These are phyloP conservation scores for Trametes gibbosa DNA, from an alignment of 768 basidiomycete species.

Conservation along the genomic window DNA sequence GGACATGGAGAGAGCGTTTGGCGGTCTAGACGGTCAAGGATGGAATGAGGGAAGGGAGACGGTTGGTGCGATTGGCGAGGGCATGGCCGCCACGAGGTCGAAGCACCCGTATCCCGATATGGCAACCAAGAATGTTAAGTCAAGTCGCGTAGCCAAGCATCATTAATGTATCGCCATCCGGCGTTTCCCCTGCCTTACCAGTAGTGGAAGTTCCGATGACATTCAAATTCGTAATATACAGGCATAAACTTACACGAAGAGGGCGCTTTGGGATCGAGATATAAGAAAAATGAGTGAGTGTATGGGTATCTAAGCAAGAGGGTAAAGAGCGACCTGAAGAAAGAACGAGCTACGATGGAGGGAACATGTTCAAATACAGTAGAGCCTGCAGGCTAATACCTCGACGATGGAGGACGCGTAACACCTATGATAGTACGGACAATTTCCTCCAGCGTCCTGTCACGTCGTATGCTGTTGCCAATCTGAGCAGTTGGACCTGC, in stretches of 20 bases:
- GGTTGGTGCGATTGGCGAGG: constrained; percentile 15
- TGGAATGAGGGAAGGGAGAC: constrained; percentile 1
- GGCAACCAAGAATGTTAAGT: constrained; percentile 1
- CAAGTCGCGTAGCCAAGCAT: background rate
- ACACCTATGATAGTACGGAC: background rate
- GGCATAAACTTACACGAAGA: too few species aligned
- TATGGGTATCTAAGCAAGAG: too few species aligned
- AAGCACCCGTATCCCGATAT: constrained; percentile 20
- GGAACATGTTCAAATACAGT: background rate
- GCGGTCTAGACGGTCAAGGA: background rate
- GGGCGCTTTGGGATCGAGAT: too few species aligned
- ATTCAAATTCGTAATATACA: too few species aligned
- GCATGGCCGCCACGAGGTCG: constrained; percentile 24
- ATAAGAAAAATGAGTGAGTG: too few species aligned
- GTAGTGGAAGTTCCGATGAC: too few species aligned
- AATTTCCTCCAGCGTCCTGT: background rate
- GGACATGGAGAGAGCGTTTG: constrained; percentile 7
- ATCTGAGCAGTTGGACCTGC: background rate
- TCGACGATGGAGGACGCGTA: background rate
- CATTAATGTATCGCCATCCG: too few species aligned
- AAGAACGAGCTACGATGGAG: too few species aligned
- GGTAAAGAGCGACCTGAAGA: too few species aligned
- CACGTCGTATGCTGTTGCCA: background rate
- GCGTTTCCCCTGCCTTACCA: too few species aligned
- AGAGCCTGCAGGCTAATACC: background rate